Evolutionary conservation across 768 basidiomycete species (phyloP).

Genomic region (Ephemerocybe angulata): DNA sequence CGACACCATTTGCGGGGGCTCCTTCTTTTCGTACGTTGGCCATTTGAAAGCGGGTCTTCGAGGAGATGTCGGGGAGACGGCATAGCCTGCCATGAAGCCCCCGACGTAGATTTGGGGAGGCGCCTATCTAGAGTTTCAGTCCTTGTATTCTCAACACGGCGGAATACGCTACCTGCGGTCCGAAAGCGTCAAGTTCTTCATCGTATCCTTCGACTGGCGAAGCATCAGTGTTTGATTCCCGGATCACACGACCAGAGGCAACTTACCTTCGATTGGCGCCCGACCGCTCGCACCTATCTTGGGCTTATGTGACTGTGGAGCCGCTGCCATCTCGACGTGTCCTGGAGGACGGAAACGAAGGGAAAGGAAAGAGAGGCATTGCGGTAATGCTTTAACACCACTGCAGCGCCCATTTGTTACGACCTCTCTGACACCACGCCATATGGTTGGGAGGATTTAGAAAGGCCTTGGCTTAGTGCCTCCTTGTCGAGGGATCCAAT

Average conservation of each 20-base stretch:
- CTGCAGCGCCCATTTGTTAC: too few species aligned
- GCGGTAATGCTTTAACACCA: background rate
- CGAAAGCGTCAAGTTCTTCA: too few species aligned
- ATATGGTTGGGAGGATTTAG: too few species aligned
- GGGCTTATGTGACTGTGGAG: background rate
- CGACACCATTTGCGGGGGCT: background rate
- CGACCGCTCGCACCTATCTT: too few species aligned
- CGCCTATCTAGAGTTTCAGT: background rate
- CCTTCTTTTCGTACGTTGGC: background rate
- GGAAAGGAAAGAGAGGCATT: background rate
- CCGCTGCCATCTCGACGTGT: background rate
- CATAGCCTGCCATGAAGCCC: conserved; percentile 3
- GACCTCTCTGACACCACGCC: background rate
- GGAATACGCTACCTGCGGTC: too few species aligned
- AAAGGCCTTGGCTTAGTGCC: background rate
- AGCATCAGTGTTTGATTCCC: too few species aligned
- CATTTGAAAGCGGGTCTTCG: background rate
- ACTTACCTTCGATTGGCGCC: too few species aligned
- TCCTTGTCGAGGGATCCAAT: too few species aligned
- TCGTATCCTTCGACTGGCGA: too few species aligned
- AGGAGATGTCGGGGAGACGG: background rate
- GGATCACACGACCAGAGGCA: too few species aligned
- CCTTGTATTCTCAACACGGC: background rate
- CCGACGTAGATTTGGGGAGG: background rate
- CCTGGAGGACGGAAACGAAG: background rate